These are phyloP conservation scores for Neurospora sp. DNA, from an alignment of 495 filamentous ascomycete species.

Conservation along the genomic window DNA sequence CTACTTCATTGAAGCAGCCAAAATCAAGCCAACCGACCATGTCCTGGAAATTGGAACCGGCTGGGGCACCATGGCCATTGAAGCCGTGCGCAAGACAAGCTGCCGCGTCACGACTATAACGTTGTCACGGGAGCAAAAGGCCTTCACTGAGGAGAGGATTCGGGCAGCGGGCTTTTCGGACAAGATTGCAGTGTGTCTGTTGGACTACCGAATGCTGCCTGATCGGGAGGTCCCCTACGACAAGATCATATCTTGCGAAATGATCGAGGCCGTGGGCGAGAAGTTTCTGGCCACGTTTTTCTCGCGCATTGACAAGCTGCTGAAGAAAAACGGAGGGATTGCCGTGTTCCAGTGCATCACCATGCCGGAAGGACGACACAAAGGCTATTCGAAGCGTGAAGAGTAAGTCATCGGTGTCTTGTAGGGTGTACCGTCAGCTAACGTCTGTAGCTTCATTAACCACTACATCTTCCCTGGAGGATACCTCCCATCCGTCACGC, in stretches of 20 bases:
- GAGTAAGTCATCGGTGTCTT: constrained; percentile 24
- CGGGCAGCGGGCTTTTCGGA: constrained; percentile 38
- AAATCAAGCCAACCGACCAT: constrained; percentile 51
- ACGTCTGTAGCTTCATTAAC: constrained; percentile 49
- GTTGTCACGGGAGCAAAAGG: constrained; percentile 51
- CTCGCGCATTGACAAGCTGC: constrained; percentile 42
- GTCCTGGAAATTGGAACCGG: constrained; percentile 62
- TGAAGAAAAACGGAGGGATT: constrained; percentile 55
- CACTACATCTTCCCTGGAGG: constrained; percentile 69
- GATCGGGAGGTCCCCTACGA: constrained; percentile 48
- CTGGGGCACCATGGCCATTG: constrained; percentile 59
- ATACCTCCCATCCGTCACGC: constrained; percentile 55
- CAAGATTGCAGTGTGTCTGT: constrained; percentile 46
- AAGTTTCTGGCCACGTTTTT: constrained; percentile 56
- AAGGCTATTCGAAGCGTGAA: constrained; percentile 33
- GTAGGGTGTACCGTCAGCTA: background rate
- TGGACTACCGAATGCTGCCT: constrained; percentile 50
- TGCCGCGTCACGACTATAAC: constrained; percentile 56
- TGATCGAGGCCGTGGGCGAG: constrained; percentile 63
- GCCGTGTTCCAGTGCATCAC: constrained; percentile 68
- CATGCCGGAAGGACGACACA: constrained; percentile 52
- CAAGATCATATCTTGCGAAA: constrained; percentile 63
- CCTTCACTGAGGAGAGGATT: constrained; percentile 48
- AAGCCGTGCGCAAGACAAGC: constrained; percentile 46
- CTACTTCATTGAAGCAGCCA: constrained; percentile 48